Evolutionary conservation across 2,329 filamentous ascomycete species (phyloP).

Genomic region (Aspergillus arachidicola): DNA sequence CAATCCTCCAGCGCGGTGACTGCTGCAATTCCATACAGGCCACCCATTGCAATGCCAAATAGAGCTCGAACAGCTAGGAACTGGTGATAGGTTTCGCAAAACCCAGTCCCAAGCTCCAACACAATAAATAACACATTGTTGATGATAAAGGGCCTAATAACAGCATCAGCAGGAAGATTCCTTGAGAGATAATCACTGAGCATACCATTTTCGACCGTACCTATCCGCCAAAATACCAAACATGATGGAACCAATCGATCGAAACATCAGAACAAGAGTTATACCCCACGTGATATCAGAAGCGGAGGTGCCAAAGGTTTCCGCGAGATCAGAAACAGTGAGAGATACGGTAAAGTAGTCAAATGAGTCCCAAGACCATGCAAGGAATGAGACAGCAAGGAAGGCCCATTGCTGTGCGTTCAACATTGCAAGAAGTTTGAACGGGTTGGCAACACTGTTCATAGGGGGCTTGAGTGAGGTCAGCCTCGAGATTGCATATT

Average conservation of each 20-base stretch:
- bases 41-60: conserved; percentile 67
- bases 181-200: too few relatives aligned
- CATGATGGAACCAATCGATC: conserved; percentile 61
- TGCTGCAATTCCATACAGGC: conserved; percentile 63
- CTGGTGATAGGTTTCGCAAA: conserved; percentile 59
- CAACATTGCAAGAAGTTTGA: too few relatives aligned
- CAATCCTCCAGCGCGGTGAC: conserved; percentile 66
- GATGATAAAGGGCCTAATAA: conserved; percentile 55
- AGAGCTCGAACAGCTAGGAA: conserved; percentile 62
- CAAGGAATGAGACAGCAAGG: conserved; percentile 40
- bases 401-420: too few relatives aligned
- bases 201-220: conserved; percentile 54
- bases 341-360: conserved; percentile 66
- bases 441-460: too few relatives aligned
- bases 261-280: conserved; percentile 61
- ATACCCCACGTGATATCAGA: conserved; percentile 64
- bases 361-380: conserved; percentile 60
- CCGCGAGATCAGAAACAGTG: conserved; percentile 56
- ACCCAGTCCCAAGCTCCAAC: conserved; percentile 62
- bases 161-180: too few relatives aligned
- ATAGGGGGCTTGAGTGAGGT: too few relatives aligned
- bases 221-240: conserved; percentile 58
- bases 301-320: conserved; percentile 56
- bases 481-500: too few relatives aligned
- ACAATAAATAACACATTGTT: conserved; percentile 65